Conservation (phyloP, 148 eudicot species). For the Rhododendron kiyosumense region DNA sequence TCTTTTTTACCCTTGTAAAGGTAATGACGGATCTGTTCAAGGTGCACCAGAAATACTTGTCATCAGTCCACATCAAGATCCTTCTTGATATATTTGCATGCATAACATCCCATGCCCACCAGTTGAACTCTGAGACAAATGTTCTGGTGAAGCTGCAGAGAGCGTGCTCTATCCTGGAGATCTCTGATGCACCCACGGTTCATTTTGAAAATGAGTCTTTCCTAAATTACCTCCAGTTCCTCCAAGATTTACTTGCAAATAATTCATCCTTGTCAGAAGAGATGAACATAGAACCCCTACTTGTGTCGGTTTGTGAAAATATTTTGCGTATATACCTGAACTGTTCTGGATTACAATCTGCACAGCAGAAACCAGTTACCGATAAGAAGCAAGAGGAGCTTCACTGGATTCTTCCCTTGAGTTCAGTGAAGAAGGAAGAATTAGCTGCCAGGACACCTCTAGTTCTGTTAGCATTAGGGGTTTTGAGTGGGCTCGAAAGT, state of each 20-base stretch:
- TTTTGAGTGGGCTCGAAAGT: slow-evolving; percentile 46
- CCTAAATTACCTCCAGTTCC: slow-evolving; percentile 59
- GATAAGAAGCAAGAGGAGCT: slow-evolving; percentile 17
- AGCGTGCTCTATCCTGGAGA: slow-evolving; percentile 67
- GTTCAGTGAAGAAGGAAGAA: slow-evolving; percentile 76
- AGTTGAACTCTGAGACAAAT: slow-evolving; percentile 49
- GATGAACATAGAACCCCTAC: slow-evolving; percentile 45
- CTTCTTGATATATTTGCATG: slow-evolving; percentile 59
- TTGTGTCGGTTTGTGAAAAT: slow-evolving; percentile 59
- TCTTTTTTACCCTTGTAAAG: slow-evolving; percentile 28
- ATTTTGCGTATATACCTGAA: slow-evolving; percentile 66
- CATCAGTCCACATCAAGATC: slow-evolving; percentile 44
- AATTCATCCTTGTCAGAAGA: slow-evolving; percentile 44
- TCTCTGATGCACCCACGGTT: slow-evolving; percentile 79
- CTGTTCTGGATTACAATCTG: slow-evolving; percentile 45
- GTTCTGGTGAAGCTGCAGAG: slow-evolving; percentile 57
- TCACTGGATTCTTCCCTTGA: slow-evolving; percentile 77
- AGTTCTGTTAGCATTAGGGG: slow-evolving; percentile 53
- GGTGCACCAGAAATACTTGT: slow-evolving; percentile 47
- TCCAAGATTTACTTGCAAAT: slow-evolving; percentile 44
- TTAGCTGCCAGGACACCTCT: slow-evolving; percentile 73
- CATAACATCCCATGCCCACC: slow-evolving; percentile 58
- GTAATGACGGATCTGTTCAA: slow-evolving; percentile 75
- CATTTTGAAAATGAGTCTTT: slow-evolving; percentile 80
- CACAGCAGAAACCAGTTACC: slow-evolving; percentile 26